Base-by-base conservation (phyloP, 257 asterid genomes). In the Fraxinus quadrangulata region DNA sequence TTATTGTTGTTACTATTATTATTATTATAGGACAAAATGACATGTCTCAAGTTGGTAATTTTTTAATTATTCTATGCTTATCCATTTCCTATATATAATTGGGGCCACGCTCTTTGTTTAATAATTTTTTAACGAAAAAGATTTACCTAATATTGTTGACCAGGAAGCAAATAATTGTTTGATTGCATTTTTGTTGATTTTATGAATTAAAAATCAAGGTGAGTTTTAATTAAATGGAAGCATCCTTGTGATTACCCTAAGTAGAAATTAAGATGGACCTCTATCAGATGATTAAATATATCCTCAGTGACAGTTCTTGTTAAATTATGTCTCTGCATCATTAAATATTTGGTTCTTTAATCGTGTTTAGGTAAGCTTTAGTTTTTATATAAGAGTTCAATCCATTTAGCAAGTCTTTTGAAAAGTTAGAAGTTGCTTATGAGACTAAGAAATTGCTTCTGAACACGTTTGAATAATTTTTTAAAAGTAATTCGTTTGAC, bases 1-100 rank as follows among this genome's bases (percentile, higher is more conserved):
- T 34, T 36, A 36, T 36, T 37, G 8, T 37, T 37, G 1, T 2
- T 5, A 0, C 4, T 49, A 1, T 16, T 37, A 7, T 2, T 5
- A 0, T 16, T 49, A 1, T 16, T 47, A 47, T 3, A 47, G n/a
- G 21, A 51, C 5, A 51, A 51, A 51, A 14, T 14, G 7, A 17
- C 3, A 59, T 7, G 4, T 8, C 31, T 59, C 80, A 76, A 76
- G 54, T 76, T 45, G 79, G 24, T 10, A 10, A 9, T 9, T 63
- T 23, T 61, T 10, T 24, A 14, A 76, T 76, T 76, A 21, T 17
- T 30, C 56, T 28, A 10, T 39, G 36, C 68, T 76, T 67, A 76
- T 76, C 80, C 59, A n/a, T 37, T 67, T 76, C 80, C 69, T 76
- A 67, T 69, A 63, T 76, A 49, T 39, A 76, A 42, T 30, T 61